phyloP scores from a whole-genome alignment of 202 grass and related monocot genomes.

The Zoysia matrella region DNA sequence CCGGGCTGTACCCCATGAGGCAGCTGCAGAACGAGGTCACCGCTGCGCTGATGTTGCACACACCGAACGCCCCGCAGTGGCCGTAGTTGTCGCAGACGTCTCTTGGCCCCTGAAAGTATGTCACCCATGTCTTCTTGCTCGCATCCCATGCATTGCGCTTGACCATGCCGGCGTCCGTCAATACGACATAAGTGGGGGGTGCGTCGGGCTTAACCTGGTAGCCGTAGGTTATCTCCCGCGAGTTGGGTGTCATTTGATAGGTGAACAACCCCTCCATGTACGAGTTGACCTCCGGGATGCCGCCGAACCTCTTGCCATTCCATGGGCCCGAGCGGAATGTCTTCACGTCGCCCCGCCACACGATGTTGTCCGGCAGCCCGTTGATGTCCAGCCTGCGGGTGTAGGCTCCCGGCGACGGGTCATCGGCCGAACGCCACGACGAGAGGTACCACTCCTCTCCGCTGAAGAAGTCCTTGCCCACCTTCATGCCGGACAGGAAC shows the following conservation, averaged over 20 bases:
- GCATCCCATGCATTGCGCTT: conserved; percentile 10
- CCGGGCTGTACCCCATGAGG: not conserved
- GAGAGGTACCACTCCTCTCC: conserved; percentile 18
- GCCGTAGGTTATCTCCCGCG: conserved; percentile 1
- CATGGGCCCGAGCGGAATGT: not conserved
- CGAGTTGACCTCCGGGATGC: not conserved
- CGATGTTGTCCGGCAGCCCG: not conserved
- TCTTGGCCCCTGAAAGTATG: not conserved
- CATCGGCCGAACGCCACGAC: not conserved
- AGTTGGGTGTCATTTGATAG: not conserved
- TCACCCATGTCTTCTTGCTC: not conserved
- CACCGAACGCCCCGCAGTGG: not conserved
- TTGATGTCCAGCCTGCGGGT: not conserved
- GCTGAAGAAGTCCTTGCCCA: conserved; percentile 1
- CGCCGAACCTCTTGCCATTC: conserved; percentile 2
- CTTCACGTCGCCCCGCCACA: not conserved
- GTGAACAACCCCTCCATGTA: not conserved
- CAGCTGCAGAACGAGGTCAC: not conserved
- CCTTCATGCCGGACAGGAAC: conserved; percentile 20
- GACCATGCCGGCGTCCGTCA: not conserved
- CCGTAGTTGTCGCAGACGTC: conserved; percentile 13
- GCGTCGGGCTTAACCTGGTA: not conserved
- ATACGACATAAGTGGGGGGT: not conserved
- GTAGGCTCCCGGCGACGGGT: conserved; percentile 1
- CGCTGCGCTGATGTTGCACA: not conserved